Conservation (phyloP, 306 rosid genomes). For the Senna siamea region DNA sequence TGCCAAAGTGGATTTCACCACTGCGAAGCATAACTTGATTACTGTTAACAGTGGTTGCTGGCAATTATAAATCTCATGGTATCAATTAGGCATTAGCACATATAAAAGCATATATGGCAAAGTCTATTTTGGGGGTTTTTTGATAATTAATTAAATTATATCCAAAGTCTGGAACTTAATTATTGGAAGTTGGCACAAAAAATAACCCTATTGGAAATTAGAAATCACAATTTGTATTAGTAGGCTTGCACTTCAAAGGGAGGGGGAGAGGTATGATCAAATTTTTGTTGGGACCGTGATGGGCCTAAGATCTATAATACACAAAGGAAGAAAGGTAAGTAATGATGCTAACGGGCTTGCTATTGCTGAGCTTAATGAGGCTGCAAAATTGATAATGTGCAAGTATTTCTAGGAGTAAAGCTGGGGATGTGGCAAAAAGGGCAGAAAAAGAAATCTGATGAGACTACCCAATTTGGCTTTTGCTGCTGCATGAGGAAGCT, state of each 20-base stretch:
- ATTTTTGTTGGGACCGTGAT: background rate
- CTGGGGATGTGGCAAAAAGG: too few species aligned
- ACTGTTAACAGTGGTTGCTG: constrained; percentile 2
- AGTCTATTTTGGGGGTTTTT: constrained; percentile 16
- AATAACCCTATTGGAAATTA: background rate
- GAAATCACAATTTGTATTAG: constrained; percentile 1
- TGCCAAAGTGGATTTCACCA: background rate
- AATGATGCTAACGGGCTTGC: too few species aligned
- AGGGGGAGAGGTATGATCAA: background rate
- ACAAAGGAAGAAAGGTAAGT: too few species aligned
- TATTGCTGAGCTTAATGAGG: too few species aligned
- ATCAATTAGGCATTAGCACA: background rate
- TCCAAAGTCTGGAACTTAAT: background rate
- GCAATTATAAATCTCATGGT: constrained; percentile 8
- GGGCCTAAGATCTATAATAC: too few species aligned
- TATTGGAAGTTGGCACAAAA: background rate
- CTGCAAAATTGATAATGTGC: too few species aligned
- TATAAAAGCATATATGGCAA: constrained; percentile 1
- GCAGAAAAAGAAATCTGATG: too few species aligned
- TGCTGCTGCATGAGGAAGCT: too few species aligned
- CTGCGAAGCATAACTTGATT: background rate
- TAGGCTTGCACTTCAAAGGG: background rate
- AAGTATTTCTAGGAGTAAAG: too few species aligned
- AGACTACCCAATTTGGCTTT: too few species aligned
- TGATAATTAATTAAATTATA: background rate